These are phyloP conservation scores for Mollisia scopiformis DNA, from an alignment of 2,329 filamentous ascomycete species.

Conservation along the genomic window DNA sequence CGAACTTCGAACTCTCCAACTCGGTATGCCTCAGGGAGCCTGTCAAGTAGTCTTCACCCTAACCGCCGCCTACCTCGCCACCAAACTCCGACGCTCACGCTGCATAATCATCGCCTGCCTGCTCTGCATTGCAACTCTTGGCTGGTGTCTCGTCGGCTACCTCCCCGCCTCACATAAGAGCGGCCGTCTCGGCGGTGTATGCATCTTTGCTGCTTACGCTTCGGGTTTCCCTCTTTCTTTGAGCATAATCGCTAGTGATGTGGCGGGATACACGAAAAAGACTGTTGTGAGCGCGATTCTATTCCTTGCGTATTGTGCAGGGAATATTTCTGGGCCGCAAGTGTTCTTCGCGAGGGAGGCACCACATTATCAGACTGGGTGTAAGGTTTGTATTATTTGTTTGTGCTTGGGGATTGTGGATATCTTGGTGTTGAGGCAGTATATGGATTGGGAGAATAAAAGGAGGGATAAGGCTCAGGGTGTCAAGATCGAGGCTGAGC, in stretches of 20 bases:
- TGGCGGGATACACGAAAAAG: constrained; percentile 67
- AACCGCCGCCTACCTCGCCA: constrained; percentile 13
- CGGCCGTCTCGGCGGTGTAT: constrained; percentile 51
- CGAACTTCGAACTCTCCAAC: constrained; percentile 37
- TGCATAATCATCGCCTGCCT: constrained; percentile 19
- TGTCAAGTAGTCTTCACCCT: constrained; percentile 16
- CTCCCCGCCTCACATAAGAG: constrained; percentile 54
- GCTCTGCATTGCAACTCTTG: constrained; percentile 54
- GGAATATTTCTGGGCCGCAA: constrained; percentile 67
- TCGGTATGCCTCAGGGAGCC: constrained; percentile 65
- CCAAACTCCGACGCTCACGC: constrained; percentile 15
- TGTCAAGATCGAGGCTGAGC: constrained; percentile 17
- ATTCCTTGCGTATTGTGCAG: constrained; percentile 61
- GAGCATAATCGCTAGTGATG: constrained; percentile 63
- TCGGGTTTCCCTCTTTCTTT: constrained; percentile 37
- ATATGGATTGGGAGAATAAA: constrained; percentile 26
- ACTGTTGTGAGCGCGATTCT: constrained; percentile 63
- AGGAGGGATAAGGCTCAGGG: constrained; percentile 19
- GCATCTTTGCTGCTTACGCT: constrained; percentile 65
- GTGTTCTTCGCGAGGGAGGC: constrained; percentile 60
- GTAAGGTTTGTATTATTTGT: constrained; percentile 13
- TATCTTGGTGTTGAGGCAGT: constrained; percentile 17
- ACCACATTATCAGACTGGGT: constrained; percentile 50
- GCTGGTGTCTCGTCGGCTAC: constrained; percentile 60
- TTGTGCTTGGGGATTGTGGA: constrained; percentile 12